Evolutionary conservation across 2,329 filamentous ascomycete genomes (phyloP).

Genomic region (Teratosphaeria viscida): DNA sequence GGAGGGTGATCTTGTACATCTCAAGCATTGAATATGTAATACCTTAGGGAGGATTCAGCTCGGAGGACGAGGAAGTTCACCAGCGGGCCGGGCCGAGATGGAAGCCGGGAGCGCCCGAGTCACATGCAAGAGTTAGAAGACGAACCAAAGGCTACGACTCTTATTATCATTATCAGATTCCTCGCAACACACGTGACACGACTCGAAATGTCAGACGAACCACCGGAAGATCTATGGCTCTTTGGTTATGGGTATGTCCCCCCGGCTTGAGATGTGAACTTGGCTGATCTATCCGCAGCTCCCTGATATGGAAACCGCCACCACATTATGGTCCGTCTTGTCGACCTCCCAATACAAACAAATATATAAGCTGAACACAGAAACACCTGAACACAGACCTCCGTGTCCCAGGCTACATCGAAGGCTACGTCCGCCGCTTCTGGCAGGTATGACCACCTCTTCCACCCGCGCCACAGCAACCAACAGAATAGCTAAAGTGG

Average conservation of each 20-base stretch:
- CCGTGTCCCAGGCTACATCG: slow-evolving; percentile 79
- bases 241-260: slow-evolving; percentile 80
- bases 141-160: neutral
- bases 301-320: slow-evolving; percentile 95
- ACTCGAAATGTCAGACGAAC: neutral
- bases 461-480: neutral
- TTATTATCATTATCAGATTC: neutral
- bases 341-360: neutral
- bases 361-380: neutral
- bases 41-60: no score
- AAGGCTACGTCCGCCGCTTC: slow-evolving; percentile 87
- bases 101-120: neutral
- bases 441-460: slow-evolving; percentile 67
- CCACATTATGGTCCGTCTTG: slow-evolving; percentile 70
- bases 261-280: neutral
- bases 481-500: slow-evolving; percentile 4
- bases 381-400: slow-evolving; percentile 47
- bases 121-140: neutral
- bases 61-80: no score
- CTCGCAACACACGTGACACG: neutral
- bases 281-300: slow-evolving; percentile 43
- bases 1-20: no score
- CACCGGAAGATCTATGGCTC: slow-evolving; percentile 63
- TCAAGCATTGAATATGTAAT: no score
- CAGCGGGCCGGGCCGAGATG: neutral